phyloP scores from a whole-genome alignment of 306 rosid species.

The Quercus alba region DNA sequence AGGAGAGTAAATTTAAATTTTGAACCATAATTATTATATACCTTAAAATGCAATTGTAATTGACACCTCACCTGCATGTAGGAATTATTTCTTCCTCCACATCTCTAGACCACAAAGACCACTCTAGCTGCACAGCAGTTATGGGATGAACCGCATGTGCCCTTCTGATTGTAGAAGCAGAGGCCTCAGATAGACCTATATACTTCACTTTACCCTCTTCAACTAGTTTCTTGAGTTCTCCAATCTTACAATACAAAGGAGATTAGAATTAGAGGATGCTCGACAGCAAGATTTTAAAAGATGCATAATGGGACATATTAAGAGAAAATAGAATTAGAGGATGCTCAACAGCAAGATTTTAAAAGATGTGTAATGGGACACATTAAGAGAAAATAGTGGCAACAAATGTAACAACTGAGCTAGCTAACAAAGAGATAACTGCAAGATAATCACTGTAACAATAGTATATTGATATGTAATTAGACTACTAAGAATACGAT shows the following conservation, averaged over 20 bases:
- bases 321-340: too few relatives aligned
- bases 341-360: too few relatives aligned
- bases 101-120: slow-evolving; percentile 66
- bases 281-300: too few relatives aligned
- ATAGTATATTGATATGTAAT: too few relatives aligned
- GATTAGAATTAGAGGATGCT: neutral
- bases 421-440: too few relatives aligned
- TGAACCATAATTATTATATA: neutral
- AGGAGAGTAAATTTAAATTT: neutral
- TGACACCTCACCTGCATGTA: slow-evolving; percentile 47
- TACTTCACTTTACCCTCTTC: slow-evolving; percentile 64
- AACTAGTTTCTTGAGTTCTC: slow-evolving; percentile 62
- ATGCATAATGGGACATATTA: too few relatives aligned
- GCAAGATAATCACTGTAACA: too few relatives aligned
- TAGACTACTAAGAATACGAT: too few relatives aligned
- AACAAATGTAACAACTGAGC: neutral
- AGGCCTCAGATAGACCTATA: slow-evolving; percentile 68
- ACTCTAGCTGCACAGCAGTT: slow-evolving; percentile 60
- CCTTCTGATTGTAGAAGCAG: slow-evolving; percentile 66
- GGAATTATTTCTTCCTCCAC: slow-evolving; percentile 58
- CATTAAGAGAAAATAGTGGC: neutral
- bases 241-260: slow-evolving; percentile 32
- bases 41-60: too few relatives aligned
- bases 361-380: too few relatives aligned
- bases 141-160: slow-evolving; percentile 74